phyloP scores from a whole-genome alignment of 1,284 basidiomycete genomes.

The Leccinum subatratum region DNA sequence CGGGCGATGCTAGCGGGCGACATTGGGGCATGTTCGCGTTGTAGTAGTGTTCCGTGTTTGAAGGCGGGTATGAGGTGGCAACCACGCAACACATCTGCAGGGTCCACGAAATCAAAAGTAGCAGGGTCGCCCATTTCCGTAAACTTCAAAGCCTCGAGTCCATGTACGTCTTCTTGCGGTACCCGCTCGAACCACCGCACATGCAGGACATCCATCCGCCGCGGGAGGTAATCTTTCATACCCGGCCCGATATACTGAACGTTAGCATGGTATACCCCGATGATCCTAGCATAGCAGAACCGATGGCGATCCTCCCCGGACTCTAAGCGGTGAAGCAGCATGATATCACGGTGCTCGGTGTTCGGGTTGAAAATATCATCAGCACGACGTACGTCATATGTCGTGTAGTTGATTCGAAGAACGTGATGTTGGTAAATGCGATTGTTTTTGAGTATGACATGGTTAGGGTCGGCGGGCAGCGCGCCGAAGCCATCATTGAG shows the following conservation, averaged over 20 bases:
- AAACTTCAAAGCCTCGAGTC: not conserved
- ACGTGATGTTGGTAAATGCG: not conserved
- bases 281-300: not conserved
- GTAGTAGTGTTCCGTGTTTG: not conserved
- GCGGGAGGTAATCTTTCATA: not conserved
- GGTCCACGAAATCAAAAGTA: not conserved
- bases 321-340: not conserved
- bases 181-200: not conserved
- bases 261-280: not conserved
- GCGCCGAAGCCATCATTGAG: fast-evolving
- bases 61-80: not conserved
- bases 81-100: not conserved
- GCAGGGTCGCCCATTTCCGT: not conserved
- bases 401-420: not conserved
- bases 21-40: no score
- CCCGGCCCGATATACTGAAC: not conserved
- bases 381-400: fast-evolving
- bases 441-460: not conserved
- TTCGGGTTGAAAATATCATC: not conserved
- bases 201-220: not conserved
- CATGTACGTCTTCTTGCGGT: not conserved
- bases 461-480: not conserved
- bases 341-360: not conserved
- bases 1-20: no score
- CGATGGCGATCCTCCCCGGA: not conserved